Evolutionary conservation across 2,329 filamentous ascomycete genomes (phyloP).

Genomic region (Botryotinia calthae): DNA sequence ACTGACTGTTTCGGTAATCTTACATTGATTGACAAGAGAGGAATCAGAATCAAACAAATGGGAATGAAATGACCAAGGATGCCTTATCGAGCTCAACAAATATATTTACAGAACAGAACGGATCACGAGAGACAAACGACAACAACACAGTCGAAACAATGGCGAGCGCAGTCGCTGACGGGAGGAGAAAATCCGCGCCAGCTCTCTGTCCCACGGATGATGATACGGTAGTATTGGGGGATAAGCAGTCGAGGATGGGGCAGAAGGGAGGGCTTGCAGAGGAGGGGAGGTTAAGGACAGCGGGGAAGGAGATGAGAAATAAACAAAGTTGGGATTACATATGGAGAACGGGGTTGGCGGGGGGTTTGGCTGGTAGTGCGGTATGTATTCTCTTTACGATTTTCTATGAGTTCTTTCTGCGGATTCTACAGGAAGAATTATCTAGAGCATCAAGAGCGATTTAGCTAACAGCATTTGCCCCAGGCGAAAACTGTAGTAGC

Average conservation of each 20-base stretch:
- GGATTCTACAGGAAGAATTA: background rate
- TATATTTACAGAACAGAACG: conserved; percentile 13
- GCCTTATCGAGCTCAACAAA: conserved; percentile 12
- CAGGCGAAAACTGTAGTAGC: conserved; percentile 95
- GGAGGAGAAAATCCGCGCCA: conserved; percentile 35
- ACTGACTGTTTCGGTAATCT: background rate
- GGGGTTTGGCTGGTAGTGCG: conserved; percentile 86
- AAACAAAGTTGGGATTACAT: conserved; percentile 82
- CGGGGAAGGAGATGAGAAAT: conserved; percentile 37
- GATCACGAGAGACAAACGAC: background rate
- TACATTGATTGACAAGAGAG: background rate
- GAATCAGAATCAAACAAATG: background rate
- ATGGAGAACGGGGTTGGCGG: conserved; percentile 78
- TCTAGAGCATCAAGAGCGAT: background rate
- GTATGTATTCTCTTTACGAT: conserved; percentile 48
- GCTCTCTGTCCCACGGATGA: conserved; percentile 52
- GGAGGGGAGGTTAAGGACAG: background rate
- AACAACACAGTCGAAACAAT: conserved; percentile 5
- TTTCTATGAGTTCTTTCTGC: too few species aligned
- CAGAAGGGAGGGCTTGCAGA: background rate
- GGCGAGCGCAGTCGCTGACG: background rate
- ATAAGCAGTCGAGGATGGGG: background rate
- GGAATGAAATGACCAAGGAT: conserved; percentile 11
- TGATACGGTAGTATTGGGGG: conserved; percentile 46
- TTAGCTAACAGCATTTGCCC: background rate